phyloP scores from a whole-genome alignment of 2,329 filamentous ascomycete genomes.

The Colletotrichum agaves region DNA sequence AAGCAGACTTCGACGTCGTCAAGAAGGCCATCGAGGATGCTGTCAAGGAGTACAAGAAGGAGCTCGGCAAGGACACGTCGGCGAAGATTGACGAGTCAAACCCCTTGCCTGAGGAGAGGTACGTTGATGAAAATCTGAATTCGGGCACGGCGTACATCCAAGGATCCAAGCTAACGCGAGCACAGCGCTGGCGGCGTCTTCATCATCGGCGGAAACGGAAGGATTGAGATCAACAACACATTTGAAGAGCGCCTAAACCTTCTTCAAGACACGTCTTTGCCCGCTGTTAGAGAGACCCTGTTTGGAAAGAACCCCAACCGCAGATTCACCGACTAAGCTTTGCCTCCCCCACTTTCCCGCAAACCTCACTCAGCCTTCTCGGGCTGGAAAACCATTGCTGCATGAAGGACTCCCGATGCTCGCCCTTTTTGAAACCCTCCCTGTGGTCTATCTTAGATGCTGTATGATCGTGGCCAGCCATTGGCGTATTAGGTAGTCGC shows the following conservation, averaged over 20 bases:
- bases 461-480: conserved; percentile 39
- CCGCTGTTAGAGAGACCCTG: conserved; percentile 83
- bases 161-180: conserved; percentile 7
- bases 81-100: conserved; percentile 82
- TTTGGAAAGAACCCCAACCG: conserved; percentile 97
- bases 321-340: conserved; percentile 86
- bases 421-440: conserved; percentile 33
- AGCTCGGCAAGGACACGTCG: conserved; percentile 74
- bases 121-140: conserved; percentile 53
- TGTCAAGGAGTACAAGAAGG: conserved; percentile 84
- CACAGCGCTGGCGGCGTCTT: conserved; percentile 83
- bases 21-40: conserved; percentile 84
- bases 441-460: conserved; percentile 40
- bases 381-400: conserved; percentile 26
- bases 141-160: not conserved
- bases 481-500: conserved; percentile 38
- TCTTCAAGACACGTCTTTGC: conserved; percentile 85
- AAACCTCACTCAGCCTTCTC: conserved; percentile 16
- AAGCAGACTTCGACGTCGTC: conserved; percentile 80
- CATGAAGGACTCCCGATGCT: conserved; percentile 32
- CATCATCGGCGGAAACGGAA: conserved; percentile 85
- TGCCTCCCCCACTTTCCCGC: not conserved
- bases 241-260: conserved; percentile 90
- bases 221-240: conserved; percentile 99
- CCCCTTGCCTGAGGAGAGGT: conserved; percentile 84